Evolutionary conservation across 2,329 filamentous ascomycete genomes (phyloP).

Genomic region (Cladosporium sp.): DNA sequence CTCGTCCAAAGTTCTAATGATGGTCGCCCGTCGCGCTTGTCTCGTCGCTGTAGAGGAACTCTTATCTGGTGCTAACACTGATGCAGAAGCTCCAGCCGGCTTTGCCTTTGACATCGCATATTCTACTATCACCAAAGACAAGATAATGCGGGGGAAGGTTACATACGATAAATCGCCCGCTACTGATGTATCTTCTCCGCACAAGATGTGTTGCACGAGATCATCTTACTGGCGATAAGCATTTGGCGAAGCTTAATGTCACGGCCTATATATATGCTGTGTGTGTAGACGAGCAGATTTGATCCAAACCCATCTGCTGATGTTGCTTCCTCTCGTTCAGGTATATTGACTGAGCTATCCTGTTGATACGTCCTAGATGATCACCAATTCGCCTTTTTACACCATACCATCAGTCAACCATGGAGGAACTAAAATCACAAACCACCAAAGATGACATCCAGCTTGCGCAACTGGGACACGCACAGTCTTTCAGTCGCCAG

Average conservation of each 20-base stretch:
- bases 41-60: no score
- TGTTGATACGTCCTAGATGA: no score
- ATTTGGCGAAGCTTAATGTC: neutral
- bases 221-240: neutral
- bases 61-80: neutral
- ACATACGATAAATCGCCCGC: neutral
- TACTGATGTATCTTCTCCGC: neutral
- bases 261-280: neutral
- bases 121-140: neutral
- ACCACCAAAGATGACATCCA: slow-evolving; percentile 21
- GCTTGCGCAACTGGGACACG: slow-evolving; percentile 48
- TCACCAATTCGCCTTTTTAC: no score
- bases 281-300: no score
- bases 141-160: neutral
- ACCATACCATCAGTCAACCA: neutral
- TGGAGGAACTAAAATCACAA: neutral
- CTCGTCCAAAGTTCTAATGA: no score
- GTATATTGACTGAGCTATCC: no score
- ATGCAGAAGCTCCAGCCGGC: neutral
- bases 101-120: neutral
- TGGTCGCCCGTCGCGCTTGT: no score
- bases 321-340: no score
- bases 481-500: slow-evolving; percentile 49
- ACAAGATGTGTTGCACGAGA: neutral
- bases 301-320: no score